Base-by-base conservation (phyloP, 2,329 filamentous ascomycete species). In the Whalleya microplaca region DNA sequence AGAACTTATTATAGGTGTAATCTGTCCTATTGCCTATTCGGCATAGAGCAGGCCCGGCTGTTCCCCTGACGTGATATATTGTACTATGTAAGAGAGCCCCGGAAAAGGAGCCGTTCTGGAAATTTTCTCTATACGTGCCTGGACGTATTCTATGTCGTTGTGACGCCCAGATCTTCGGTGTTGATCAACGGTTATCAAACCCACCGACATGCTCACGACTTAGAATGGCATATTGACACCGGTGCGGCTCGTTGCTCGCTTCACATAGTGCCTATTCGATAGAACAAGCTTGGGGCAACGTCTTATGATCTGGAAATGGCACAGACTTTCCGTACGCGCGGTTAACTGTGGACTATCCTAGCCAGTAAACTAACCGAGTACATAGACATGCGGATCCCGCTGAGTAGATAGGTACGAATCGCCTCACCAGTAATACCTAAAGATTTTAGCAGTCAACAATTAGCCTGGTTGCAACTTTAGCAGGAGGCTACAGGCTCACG, bases 401-500 rank as follows among this genome's bases (percentile, higher is more conserved):
- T 29, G 5, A 29, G 27, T 12, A 6, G 12, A 5, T 12, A 29
- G n/a, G 23, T 27, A 27, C 6, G 10, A 37, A 37, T 37, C 14
- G 32, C 32, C 14, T 37, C 32, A 37, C n/a, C n/a, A n/a, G n/a
- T n/a, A n/a, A n/a, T 16, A 37, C 32, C 32, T 12, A 37, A 16
- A 3, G 6, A 3, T 37, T 37, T 37, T 37, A 16, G 32, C 32
- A 37, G 14, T 16, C 5, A 16, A 16, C 32, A 14, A 14, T 12
- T 12, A 16, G 14, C 32, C 21, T 51, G 46, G 47, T 48, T 46
- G 51, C 37, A 48, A 40, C 54, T 50, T 60, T n/a, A 57, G 53
- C 56, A 53, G 56, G 57, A 58, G 52, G 57, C 52, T 54, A 51
- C 49, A 48, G 45, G 32, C 32, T 7, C 32, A 16, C 32, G 10